A percentile compares a stretch with the other conserved stretches of the same genome.
Evolutionary conservation across 73 alveolate species (phyloP).

Genomic region (Effrenium voratum): DNA sequence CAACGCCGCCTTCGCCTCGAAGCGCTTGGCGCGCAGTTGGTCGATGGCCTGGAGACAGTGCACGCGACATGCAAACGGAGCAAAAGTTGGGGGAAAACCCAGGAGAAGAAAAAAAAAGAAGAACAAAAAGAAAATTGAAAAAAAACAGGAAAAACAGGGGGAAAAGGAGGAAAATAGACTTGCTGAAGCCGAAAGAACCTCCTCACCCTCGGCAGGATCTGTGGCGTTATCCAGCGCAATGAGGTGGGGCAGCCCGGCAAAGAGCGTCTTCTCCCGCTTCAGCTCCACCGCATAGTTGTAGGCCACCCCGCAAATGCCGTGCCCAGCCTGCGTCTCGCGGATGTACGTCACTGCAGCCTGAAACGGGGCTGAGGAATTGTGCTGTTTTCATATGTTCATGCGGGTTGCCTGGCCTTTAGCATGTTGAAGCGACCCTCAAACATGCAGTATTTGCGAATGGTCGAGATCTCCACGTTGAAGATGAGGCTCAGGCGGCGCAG

Average conservation of each 20-base stretch:
- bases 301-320: slow-evolving; percentile 78
- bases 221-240: slow-evolving; percentile 77
- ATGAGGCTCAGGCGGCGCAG: slow-evolving; percentile 82
- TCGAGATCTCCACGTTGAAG: slow-evolving; percentile 81
- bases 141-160: no score
- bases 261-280: slow-evolving; percentile 59
- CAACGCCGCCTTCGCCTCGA: slow-evolving; percentile 48
- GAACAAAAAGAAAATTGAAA: no score
- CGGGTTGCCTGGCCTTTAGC: slow-evolving; percentile 42
- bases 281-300: slow-evolving; percentile 81
- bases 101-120: no score
- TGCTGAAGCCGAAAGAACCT: no score
- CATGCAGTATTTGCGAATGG: slow-evolving; percentile 77
- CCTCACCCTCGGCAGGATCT: slow-evolving; percentile 59
- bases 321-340: slow-evolving; percentile 55
- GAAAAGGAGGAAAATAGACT: no score
- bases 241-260: slow-evolving; percentile 75
- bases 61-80: no score
- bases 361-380: not conserved
- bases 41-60: no score
- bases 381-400: not conserved
- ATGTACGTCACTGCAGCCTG: slow-evolving; percentile 14
- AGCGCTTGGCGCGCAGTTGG: slow-evolving; percentile 15
- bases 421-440: slow-evolving; percentile 86
- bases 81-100: no score